Percentiles rank a stretch among this genome's conserved stretches.
These are phyloP conservation scores for Fusarium tricinctum DNA, from an alignment of 2,329 filamentous ascomycete species.

Conservation along the genomic window DNA sequence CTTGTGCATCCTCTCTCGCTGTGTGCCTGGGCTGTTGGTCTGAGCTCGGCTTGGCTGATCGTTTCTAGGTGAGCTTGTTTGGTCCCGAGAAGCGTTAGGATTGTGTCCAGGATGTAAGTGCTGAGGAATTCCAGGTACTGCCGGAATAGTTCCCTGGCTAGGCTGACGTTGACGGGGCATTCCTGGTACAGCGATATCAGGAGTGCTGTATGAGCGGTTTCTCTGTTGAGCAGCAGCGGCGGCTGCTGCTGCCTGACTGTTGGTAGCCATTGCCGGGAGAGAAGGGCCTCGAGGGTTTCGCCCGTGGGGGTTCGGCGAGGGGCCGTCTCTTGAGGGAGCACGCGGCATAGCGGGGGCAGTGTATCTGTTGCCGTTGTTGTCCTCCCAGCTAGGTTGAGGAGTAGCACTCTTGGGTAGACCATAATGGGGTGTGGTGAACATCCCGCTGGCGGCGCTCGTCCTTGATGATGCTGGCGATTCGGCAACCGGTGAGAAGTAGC, in stretches of 20 bases:
- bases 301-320: slow-evolving; percentile 74
- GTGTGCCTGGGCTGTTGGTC: slow-evolving; percentile 78
- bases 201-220: slow-evolving; percentile 92
- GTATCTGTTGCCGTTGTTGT: slow-evolving; percentile 83
- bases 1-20: slow-evolving; percentile 71
- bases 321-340: slow-evolving; percentile 82
- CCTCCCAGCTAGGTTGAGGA: slow-evolving; percentile 77
- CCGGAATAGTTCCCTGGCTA: slow-evolving; percentile 71
- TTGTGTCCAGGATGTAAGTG: slow-evolving; percentile 75
- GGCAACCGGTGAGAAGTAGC: slow-evolving; percentile 90
- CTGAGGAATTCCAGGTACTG: slow-evolving; percentile 81
- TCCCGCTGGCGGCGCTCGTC: slow-evolving; percentile 80
- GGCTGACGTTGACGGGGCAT: slow-evolving; percentile 69
- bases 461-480: slow-evolving; percentile 84
- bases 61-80: slow-evolving; percentile 82
- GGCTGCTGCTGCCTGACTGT: slow-evolving; percentile 65
- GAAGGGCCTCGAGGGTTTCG: slow-evolving; percentile 83
- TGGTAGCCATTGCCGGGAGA: slow-evolving; percentile 77
- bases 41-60: slow-evolving; percentile 76
- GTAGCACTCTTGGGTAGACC: slow-evolving; percentile 80
- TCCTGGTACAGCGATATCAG: slow-evolving; percentile 85
- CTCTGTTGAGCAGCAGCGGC: slow-evolving; percentile 73
- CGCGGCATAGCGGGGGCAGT: slow-evolving; percentile 90
- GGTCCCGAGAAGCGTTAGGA: slow-evolving; percentile 78
- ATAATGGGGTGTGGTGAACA: slow-evolving; percentile 71